Base-by-base conservation (phyloP, 169 alveolate species). In the Plasmodium coatneyi region DNA sequence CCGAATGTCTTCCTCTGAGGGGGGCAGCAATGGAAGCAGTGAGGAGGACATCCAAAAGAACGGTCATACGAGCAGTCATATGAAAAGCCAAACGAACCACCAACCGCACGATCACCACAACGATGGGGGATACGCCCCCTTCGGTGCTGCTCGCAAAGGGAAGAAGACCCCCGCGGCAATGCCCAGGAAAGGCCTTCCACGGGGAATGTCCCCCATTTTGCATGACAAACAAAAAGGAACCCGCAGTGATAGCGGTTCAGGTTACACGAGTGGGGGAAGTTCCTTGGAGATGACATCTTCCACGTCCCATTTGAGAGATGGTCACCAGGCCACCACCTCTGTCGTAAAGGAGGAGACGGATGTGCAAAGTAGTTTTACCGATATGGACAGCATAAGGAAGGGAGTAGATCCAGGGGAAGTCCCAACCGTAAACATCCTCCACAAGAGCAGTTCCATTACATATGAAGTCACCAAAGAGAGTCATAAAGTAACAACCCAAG, bases 1-100 rank as follows among this genome's bases (percentile, higher is more conserved):
- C 56, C 70, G 81, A 72, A 34, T 66, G 28, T 87, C 83, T 3
- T 79, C 89, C 32, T 78, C 83, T 2, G 90, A 56, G 6, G 36
- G 60, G 39, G 71, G 89, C 49, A 34, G 39, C 46, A 60, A 78
- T 12, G 19, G 56, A 32, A 41, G 49, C 52, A 60, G 39, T 22
- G 32, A 60, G 34, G 39, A 72, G 28, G 39, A 49, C 32, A 84
- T 41, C 5, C 19, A 12, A 0, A 46, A 1, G 56, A 46, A 46
- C 19, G 19, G 56, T 12, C 56, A 41, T 41, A 41, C 14, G 52
- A 41, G 52, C 12, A 41, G 12, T 0, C 52, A 41, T 41, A 5
- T 4, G 10, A 79, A 32, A 79, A n/a, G 32, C 10, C 14, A 80
- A 12, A 22, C 12, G 16, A 39, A 54, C 43, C 41, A 49, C 39